These are phyloP conservation scores for Phytophthora melonis DNA, from an alignment of 352 stramenopile genomes.

Conservation along the genomic window DNA sequence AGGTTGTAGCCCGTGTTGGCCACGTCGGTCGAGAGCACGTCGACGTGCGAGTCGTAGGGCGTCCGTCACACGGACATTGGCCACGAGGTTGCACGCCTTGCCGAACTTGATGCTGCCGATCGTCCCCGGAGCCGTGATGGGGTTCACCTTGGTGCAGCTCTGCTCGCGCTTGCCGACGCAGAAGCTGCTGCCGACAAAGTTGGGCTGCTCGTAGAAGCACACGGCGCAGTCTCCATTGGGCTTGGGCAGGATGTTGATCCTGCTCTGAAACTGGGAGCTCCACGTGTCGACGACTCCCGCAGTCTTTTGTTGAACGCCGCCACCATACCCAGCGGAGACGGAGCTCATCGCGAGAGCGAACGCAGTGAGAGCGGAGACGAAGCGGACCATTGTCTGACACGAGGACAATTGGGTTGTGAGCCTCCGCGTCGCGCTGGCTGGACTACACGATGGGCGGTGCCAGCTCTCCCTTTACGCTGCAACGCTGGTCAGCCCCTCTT, in stretches of 20 bases:
- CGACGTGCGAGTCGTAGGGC: conserved; percentile 48
- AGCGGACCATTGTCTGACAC: conserved; percentile 22
- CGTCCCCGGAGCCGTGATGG: conserved; percentile 43
- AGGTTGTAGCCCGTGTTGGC: conserved; percentile 46
- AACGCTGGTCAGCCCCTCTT: conserved; percentile 6
- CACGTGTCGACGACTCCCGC: conserved; percentile 18
- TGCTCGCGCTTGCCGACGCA: conserved; percentile 48
- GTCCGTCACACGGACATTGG: conserved; percentile 50
- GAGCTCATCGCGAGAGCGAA: conserved; percentile 18
- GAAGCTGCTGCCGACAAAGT: conserved; percentile 40
- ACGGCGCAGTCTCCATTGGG: conserved; percentile 38
- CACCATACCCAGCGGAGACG: background rate
- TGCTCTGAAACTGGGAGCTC: conserved; percentile 39
- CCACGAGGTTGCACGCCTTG: conserved; percentile 45
- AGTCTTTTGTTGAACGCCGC: background rate
- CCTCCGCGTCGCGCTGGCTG: background rate
- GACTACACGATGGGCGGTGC: background rate
- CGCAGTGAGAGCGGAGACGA: background rate
- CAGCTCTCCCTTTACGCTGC: conserved; percentile 23
- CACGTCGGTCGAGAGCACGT: conserved; percentile 38
- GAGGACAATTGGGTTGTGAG: conserved; percentile 30
- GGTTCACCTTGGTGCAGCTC: conserved; percentile 38
- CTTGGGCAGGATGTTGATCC: conserved; percentile 36
- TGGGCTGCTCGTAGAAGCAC: conserved; percentile 53
- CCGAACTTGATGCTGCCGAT: conserved; percentile 62